A percentile compares a stretch with the other conserved stretches of the same genome.
phyloP scores from a whole-genome alignment of 176 grass and related monocot species.

The Carex kokanica region DNA sequence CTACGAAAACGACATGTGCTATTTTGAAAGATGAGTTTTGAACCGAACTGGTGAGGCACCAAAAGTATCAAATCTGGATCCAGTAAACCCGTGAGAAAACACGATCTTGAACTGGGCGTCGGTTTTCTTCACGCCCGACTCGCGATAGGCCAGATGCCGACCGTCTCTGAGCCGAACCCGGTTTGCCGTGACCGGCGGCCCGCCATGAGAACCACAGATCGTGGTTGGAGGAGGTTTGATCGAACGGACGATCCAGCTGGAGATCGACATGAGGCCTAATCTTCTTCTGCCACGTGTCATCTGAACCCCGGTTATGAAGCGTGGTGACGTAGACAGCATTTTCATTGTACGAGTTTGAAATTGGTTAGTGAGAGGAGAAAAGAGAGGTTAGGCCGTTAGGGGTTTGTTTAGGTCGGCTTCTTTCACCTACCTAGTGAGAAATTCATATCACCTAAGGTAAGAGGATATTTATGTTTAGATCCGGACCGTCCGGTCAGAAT shows the following conservation, averaged over 20 bases:
- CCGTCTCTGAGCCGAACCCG: constrained; percentile 56
- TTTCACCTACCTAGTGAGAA: not conserved
- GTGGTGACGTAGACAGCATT: not conserved
- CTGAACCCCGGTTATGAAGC: not conserved
- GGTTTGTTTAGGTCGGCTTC: not conserved
- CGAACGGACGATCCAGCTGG: not conserved
- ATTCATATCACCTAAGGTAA: too few species aligned
- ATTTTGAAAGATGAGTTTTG: not conserved
- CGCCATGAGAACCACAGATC: constrained; percentile 53
- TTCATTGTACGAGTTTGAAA: not conserved
- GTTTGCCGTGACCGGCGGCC: constrained; percentile 60
- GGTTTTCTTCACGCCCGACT: constrained; percentile 59
- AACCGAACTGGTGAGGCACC: constrained; percentile 54
- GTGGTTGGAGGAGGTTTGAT: constrained; percentile 39
- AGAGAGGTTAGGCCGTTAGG: not conserved
- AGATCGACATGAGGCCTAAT: not conserved
- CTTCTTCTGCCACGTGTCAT: constrained; percentile 1
- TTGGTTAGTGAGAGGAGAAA: too few species aligned
- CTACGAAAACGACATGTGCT: not conserved
- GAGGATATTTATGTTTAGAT: too few species aligned
- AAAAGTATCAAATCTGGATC: constrained; percentile 55
- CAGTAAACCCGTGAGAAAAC: constrained; percentile 79
- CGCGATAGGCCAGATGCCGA: constrained; percentile 66
- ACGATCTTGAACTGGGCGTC: constrained; percentile 69
- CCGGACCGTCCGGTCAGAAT: too few species aligned